These are phyloP conservation scores for Nigrograna mackinnonii DNA, from an alignment of 2,329 filamentous ascomycete genomes.

Conservation along the genomic window DNA sequence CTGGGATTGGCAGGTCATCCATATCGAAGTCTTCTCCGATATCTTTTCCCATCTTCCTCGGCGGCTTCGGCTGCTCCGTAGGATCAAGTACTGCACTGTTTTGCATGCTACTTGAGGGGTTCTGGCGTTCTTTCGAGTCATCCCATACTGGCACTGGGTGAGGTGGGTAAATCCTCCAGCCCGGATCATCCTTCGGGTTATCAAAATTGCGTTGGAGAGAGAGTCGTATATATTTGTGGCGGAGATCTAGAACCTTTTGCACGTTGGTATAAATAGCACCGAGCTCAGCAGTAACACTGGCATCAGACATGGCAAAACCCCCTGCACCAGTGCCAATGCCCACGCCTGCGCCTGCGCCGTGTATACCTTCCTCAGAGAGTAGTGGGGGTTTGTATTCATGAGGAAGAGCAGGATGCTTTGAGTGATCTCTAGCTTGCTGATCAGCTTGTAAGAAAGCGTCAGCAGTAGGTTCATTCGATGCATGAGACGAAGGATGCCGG, in stretches of 20 bases:
- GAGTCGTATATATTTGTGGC: conserved; percentile 84
- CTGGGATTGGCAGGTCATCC: conserved; percentile 76
- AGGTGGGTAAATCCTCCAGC: conserved; percentile 88
- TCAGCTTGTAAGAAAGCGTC: conserved; percentile 48
- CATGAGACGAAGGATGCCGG: conserved; percentile 16
- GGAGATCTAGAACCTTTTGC: conserved; percentile 82
- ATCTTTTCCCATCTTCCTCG: conserved; percentile 83
- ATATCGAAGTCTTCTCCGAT: conserved; percentile 93
- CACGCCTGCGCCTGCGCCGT: conserved; percentile 62
- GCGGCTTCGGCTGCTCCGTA: conserved; percentile 47
- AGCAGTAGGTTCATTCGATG: conserved; percentile 9
- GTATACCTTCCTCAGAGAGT: conserved; percentile 57
- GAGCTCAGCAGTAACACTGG: conserved; percentile 81
- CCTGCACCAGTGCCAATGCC: conserved; percentile 64
- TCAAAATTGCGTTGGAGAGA: conserved; percentile 81
- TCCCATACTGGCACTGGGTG: conserved; percentile 92
- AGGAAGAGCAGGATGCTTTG: conserved; percentile 54
- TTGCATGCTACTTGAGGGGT: conserved; percentile 40
- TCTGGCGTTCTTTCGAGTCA: conserved; percentile 53
- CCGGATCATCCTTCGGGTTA: conserved; percentile 83
- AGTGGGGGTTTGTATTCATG: conserved; percentile 60
- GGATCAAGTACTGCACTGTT: conserved; percentile 40
- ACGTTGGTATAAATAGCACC: conserved; percentile 87
- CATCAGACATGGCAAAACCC: conserved; percentile 72
- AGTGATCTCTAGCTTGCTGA: conserved; percentile 52